phyloP scores from a whole-genome alignment of 345 rosid genomes.

The Syzygium aqueum region DNA sequence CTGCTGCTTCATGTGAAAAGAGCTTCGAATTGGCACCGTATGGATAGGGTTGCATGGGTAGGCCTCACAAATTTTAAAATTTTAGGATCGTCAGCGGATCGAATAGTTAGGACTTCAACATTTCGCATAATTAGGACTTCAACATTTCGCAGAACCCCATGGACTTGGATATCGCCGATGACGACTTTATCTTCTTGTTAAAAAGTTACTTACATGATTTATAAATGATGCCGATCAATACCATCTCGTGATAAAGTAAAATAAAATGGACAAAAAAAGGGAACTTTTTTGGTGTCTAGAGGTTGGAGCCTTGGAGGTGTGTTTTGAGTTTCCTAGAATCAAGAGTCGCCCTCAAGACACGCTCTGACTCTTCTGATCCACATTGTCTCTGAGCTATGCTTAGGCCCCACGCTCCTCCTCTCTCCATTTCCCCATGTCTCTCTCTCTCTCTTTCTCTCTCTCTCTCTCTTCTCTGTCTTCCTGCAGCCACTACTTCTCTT shows the following conservation, averaged over 20 bases:
- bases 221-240: neutral
- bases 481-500: neutral
- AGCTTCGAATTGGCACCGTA: neutral
- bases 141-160: neutral
- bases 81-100: neutral
- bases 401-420: slow-evolving; percentile 16
- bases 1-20: neutral
- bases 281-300: neutral
- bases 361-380: slow-evolving; percentile 33
- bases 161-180: neutral
- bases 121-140: neutral
- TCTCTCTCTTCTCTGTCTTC: neutral
- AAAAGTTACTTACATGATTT: neutral
- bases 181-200: neutral
- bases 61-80: neutral
- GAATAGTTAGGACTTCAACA: neutral
- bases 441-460: slow-evolving; percentile 12
- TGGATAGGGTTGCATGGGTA: neutral
- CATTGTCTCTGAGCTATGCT: slow-evolving; percentile 6
- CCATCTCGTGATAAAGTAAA: neutral
- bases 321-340: slow-evolving; percentile 11
- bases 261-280: neutral
- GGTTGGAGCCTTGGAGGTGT: neutral
- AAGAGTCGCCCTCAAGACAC: slow-evolving; percentile 46
- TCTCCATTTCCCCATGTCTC: slow-evolving; percentile 28